Evolutionary conservation across 2,329 filamentous ascomycete genomes (phyloP).

Genomic region (Sphaerostilbella broomeana): DNA sequence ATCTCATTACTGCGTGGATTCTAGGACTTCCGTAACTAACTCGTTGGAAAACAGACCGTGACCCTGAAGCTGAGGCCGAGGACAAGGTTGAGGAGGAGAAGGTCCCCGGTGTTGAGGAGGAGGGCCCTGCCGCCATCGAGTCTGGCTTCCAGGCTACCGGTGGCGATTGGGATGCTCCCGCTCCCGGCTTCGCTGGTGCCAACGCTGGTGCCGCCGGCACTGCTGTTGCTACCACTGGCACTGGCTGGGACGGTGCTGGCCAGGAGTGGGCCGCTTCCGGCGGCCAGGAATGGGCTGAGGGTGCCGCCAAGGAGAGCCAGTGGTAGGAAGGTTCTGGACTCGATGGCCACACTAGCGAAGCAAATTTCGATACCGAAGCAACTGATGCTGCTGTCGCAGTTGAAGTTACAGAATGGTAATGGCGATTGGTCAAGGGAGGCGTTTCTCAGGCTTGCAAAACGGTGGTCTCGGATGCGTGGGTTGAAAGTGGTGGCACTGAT

Average conservation of each 20-base stretch:
- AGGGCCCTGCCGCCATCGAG: constrained; percentile 71
- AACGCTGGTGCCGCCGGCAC: constrained; percentile 27
- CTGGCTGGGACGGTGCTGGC: constrained; percentile 52
- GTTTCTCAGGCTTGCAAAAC: constrained; percentile 19
- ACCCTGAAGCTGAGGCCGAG: constrained; percentile 98
- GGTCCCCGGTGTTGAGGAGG: constrained; percentile 77
- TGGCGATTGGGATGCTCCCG: constrained; percentile 81
- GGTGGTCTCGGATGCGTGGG: constrained; percentile 23
- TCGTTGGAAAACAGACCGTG: constrained; percentile 67
- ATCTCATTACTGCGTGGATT: too few relatives aligned
- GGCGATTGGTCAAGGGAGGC: constrained; percentile 15
- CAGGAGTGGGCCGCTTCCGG: constrained; percentile 61
- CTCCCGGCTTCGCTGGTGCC: constrained; percentile 61
- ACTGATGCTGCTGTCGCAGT: too few relatives aligned
- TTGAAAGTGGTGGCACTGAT: constrained; percentile 73
- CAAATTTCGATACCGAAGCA: constrained; percentile 3
- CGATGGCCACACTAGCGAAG: background rate
- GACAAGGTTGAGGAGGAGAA: constrained; percentile 96
- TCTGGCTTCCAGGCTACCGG: constrained; percentile 61
- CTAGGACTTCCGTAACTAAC: too few relatives aligned
- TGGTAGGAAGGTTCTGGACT: constrained; percentile 37
- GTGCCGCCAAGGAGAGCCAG: constrained; percentile 49
- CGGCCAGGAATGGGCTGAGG: constrained; percentile 61
- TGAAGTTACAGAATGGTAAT: constrained; percentile 14
- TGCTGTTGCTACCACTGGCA: constrained; percentile 43